Base-by-base conservation (phyloP, 75 land plant species). In the Selaginella moellendorffii region DNA sequence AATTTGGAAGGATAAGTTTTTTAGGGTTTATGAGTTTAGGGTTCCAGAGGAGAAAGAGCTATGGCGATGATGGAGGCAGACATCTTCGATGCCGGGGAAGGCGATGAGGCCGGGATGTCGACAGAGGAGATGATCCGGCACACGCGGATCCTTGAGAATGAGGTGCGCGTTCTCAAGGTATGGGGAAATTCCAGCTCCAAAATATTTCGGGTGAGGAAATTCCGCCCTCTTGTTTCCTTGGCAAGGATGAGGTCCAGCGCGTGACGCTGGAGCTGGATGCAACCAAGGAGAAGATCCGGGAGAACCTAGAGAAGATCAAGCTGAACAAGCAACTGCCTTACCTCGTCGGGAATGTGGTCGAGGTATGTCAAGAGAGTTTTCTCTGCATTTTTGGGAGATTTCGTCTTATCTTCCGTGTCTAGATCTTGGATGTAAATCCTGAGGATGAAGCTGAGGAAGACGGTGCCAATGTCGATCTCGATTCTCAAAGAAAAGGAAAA, bases 401-500 rank as follows among this genome's bases (percentile, higher is more conserved):
- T 26, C 17, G 0, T 9, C 28, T 5, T 31, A 61, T 30, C 26
- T 67, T 10, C 29, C 56, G 22, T 69, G 58, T 61, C 24, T 29
- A 95, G 99, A 95, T 95, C 46, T 67, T 95, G 78, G 99, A 95
- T 59, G 85, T 95, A 77, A 95, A 82, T 62, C 96, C 99, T 0
- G 99, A 95, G 53, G 99, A 89, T 31, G 99, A 95, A 51, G 97
- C 97, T 27, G 99, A 95, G 54, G 99, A 95, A 64, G 99, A 95
- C 81, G 99, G 99, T 64, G 99, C 97, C 17, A 95, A 95, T 79
- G 81, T 95, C 63, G 99, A 95, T 74, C 77, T 95, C n/a, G 99
- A 95, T 54, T 95, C 99, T 8, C 99, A 95, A 65, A 80, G 99
- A 71, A 95, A 95, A 68, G 99, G 99, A 14, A 95, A 95, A 67